phyloP scores from a whole-genome alignment of 352 stramenopile species.

The Phytophthora fragariaefolia region DNA sequence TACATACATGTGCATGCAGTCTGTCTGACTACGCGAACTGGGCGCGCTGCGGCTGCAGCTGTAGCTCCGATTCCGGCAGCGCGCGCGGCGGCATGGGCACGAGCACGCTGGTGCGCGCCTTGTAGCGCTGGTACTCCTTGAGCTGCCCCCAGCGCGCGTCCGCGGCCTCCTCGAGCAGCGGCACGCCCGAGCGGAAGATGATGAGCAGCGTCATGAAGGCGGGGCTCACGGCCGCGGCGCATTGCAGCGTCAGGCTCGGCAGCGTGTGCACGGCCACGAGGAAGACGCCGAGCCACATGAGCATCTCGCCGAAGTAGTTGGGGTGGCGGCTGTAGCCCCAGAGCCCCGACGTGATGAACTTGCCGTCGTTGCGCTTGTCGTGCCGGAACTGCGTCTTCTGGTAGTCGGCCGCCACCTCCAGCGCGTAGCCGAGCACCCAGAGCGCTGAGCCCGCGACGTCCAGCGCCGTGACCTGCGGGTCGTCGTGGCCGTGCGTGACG shows the following conservation, averaged over 20 bases:
- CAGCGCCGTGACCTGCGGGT: constrained; percentile 32
- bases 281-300: constrained; percentile 87
- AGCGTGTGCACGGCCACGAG: constrained; percentile 51
- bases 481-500: constrained; percentile 43
- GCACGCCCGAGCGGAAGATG: constrained; percentile 67
- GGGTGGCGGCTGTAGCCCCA: constrained; percentile 91
- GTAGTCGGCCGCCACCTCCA: constrained; percentile 73
- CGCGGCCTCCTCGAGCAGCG: constrained; percentile 74
- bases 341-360: constrained; percentile 79
- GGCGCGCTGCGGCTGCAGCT: constrained; percentile 3
- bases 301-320: constrained; percentile 93
- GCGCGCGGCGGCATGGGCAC: constrained; percentile 39
- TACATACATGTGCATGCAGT: background rate
- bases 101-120: constrained; percentile 66
- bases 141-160: constrained; percentile 69
- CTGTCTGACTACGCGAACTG: constrained; percentile 5
- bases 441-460: constrained; percentile 46
- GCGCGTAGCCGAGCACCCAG: constrained; percentile 67
- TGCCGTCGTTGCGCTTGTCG: constrained; percentile 64
- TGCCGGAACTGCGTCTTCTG: constrained; percentile 81
- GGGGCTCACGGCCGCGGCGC: constrained; percentile 57
- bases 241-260: constrained; percentile 45
- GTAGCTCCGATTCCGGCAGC: background rate
- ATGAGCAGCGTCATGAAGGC: constrained; percentile 75
- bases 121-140: constrained; percentile 77